These are phyloP conservation scores for Pyrrhoderma noxium DNA, from an alignment of 1,284 basidiomycete genomes.

Conservation along the genomic window DNA sequence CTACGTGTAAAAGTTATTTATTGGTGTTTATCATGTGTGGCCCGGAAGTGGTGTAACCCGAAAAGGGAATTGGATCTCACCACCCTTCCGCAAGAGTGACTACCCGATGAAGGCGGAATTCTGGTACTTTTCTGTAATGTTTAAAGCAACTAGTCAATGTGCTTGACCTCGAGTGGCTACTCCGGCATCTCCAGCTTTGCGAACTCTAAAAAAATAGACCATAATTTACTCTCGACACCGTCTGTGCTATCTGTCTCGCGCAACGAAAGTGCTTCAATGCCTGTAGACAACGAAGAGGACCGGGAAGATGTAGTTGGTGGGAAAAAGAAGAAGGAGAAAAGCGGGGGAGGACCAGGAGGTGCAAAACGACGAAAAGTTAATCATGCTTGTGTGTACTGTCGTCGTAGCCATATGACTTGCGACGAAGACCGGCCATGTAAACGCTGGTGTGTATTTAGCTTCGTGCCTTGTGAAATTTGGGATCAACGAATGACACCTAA, in stretches of 20 bases:
- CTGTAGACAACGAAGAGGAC: conserved; percentile 24
- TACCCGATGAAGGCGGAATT: no score
- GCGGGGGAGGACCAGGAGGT: conserved; percentile 19
- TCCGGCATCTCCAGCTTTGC: neutral
- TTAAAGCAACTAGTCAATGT: neutral
- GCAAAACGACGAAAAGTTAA: conserved; percentile 73
- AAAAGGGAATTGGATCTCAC: no score
- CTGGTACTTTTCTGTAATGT: no score
- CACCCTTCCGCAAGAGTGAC: no score
- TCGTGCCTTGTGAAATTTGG: conserved; percentile 8
- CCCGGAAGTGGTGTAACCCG: no score
- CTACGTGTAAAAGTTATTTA: no score
- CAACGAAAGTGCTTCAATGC: neutral
- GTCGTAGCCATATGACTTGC: conserved; percentile 91
- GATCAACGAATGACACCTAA: no score
- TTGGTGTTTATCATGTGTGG: no score
- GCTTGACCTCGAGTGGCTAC: conserved; percentile 1
- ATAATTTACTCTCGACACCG: conserved; percentile 7
- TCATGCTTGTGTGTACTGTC: conserved; percentile 90
- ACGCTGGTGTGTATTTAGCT: conserved; percentile 70
- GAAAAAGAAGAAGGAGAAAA: conserved; percentile 41
- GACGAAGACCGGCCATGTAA: conserved; percentile 86
- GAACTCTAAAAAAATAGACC: neutral
- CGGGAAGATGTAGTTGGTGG: conserved; percentile 18
- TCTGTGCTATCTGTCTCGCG: neutral